Conservation (phyloP, 2,329 filamentous ascomycete genomes). For the Clonostachys solani region DNA sequence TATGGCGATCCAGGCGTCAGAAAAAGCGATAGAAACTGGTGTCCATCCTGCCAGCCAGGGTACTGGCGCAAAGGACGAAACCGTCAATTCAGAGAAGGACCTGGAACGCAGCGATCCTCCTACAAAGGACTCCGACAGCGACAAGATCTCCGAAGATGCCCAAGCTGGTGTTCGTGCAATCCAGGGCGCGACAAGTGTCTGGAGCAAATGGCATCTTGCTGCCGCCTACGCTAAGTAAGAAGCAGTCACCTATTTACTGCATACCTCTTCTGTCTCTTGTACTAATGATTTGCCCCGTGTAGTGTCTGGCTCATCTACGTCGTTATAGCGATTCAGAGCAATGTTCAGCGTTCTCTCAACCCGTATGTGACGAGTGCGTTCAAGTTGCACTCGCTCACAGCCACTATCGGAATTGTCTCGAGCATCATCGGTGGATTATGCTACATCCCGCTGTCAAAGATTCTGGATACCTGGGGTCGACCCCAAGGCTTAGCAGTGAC, state of each 20-base stretch:
- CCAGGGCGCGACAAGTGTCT: slow-evolving; percentile 34
- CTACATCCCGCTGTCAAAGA: slow-evolving; percentile 60
- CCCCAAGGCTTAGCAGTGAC: slow-evolving; percentile 56
- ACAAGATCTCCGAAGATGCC: slow-evolving; percentile 14
- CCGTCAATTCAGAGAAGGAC: too few species aligned
- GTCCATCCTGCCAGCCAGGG: too few species aligned
- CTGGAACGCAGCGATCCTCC: too few species aligned
- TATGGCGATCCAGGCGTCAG: too few species aligned
- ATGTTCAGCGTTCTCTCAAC: slow-evolving; percentile 24
- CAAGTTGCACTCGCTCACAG: slow-evolving; percentile 42
- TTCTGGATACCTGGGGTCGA: slow-evolving; percentile 62
- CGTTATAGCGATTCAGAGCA: slow-evolving; percentile 11
- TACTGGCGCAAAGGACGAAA: too few species aligned
- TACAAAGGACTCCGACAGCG: slow-evolving; percentile 17
- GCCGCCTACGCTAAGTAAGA: slow-evolving; percentile 37
- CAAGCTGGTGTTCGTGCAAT: slow-evolving; percentile 42
- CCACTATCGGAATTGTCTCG: slow-evolving; percentile 50
- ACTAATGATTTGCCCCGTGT: not conserved
- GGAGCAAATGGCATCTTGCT: slow-evolving; percentile 37
- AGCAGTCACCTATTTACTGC: slow-evolving; percentile 13
- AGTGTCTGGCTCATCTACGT: slow-evolving; percentile 15
- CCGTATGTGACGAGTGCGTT: slow-evolving; percentile 45
- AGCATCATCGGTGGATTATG: slow-evolving; percentile 51
- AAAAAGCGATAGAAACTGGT: too few species aligned
- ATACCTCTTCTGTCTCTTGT: slow-evolving; percentile 12